These are phyloP conservation scores for Populus davidiana DNA, from an alignment of 345 rosid species.

Conservation along the genomic window DNA sequence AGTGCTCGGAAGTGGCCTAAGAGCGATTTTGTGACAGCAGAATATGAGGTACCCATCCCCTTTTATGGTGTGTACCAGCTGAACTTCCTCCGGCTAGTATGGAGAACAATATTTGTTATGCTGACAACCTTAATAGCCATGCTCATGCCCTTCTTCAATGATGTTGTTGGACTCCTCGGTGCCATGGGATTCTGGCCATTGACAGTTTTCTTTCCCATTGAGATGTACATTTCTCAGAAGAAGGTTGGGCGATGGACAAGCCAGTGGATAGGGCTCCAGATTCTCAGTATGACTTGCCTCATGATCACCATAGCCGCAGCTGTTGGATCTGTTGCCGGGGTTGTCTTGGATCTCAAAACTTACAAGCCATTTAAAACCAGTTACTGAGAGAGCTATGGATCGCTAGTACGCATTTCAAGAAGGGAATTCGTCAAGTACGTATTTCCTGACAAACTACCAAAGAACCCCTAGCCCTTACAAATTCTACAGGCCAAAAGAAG, in stretches of 20 bases:
- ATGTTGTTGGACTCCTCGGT: conserved; percentile 49
- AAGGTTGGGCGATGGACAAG: conserved; percentile 36
- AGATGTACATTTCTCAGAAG: conserved; percentile 46
- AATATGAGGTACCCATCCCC: conserved; percentile 44
- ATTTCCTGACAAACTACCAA: neutral
- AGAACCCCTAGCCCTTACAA: neutral
- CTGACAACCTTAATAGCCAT: conserved; percentile 46
- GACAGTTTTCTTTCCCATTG: conserved; percentile 51
- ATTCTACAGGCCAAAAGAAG: neutral
- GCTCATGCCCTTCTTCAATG: conserved; percentile 60
- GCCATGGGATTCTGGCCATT: conserved; percentile 61
- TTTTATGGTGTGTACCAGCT: conserved; percentile 38
- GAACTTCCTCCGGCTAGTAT: conserved; percentile 47
- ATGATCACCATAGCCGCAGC: conserved; percentile 39
- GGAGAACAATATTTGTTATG: conserved; percentile 50
- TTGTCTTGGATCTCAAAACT: conserved; percentile 50
- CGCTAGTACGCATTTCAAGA: too few species aligned
- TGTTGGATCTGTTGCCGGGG: conserved; percentile 53
- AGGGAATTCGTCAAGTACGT: neutral
- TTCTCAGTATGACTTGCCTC: conserved; percentile 39
- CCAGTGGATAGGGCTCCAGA: conserved; percentile 43
- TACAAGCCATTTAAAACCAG: conserved; percentile 49
- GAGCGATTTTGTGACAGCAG: conserved; percentile 40
- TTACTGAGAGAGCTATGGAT: conserved; percentile 21
- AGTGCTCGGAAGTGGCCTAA: conserved; percentile 41